Base-by-base conservation (phyloP, 2,329 filamentous ascomycete species). In the Diaporthe citrichinensis region DNA sequence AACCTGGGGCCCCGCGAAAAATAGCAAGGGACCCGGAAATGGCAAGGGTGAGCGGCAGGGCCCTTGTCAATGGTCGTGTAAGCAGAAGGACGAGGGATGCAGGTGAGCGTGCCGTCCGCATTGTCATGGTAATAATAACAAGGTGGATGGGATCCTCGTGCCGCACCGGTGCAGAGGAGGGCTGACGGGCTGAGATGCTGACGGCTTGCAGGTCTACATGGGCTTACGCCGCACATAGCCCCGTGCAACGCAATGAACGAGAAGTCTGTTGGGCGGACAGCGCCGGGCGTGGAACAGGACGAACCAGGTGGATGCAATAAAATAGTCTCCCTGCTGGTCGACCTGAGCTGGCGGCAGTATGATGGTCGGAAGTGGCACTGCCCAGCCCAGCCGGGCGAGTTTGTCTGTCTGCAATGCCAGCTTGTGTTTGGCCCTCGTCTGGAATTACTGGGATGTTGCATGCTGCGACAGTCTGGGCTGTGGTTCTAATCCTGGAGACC, bases 1-100 rank as follows among this genome's bases (percentile, higher is more conserved):
- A 69, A 69, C 65, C 65, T 55, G 65, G 65, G 65, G 65, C 65
- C 65, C 65, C 65, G 65, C 65, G 65, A 69, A 41, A 55, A 55
- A 39, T 28, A 53, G n/a, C 14, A 31, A 23, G 34, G 34, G n/a
- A 4, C 62, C 28, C 4, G 49, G n/a, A 23, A 9, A 14, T 41
- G 65, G n/a, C 65, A 28, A 36, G 65, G 65, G 46, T 41, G 6
- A 41, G 65, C 34, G 49, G 65, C 46, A 69, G 65, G 58, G 65
- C 14, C 34, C 65, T 25, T 25, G 65, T 39, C 34, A 12, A 28
- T 17, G 65, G 49, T 25, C 49, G 34, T 68, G 65, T 69, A 69
- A 69, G 65, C 65, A 55, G 31, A 34, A 69, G n/a, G 34, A 49
- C 46, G 44, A 65, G 61, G 61, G 61, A 69, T 69, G 65, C 65